Base-by-base conservation (phyloP, 2,329 filamentous ascomycete species). In the Drechslera avenae region DNA sequence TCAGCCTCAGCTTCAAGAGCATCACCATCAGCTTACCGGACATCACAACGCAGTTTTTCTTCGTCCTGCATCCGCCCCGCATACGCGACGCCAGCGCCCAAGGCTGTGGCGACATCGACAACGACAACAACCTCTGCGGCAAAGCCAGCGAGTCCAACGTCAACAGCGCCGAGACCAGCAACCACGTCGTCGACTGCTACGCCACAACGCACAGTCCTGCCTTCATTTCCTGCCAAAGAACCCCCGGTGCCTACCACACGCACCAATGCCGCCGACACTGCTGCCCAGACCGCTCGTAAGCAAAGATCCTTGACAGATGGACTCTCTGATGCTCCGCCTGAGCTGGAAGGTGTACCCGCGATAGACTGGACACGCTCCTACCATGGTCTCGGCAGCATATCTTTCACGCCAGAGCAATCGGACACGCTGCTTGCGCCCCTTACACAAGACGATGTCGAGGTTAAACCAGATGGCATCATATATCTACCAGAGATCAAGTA, bases 401-500 rank as follows among this genome's bases (percentile, higher is more conserved):
- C 90, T 0, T 96, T 96, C 73, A 79, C 85, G 3, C 77, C 84
- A 37, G 87, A 91, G 73, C 83, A 87, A 45, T 81, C 84, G 8
- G 81, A 85, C 13, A 81, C 90, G 16, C 81, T 97, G 39, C 82
- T 89, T 56, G 79, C 83, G 49, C 85, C 86, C 1, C 72, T 96
- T 10, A 77, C 85, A 46, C 76, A 83, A 0, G 82, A 86, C 39
- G 93, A 97, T 75, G 86, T 99, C 47, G 94, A 99, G 79, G 88
- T 99, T 71, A 99, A 99, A 79, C 93, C 94, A 26, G 94, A 99
- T 77, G 94, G 94, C 28, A 93, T 99, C 62, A 80, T 97, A 52
- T 99, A 97, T 73, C 80, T 99, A 51, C 94, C 94, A 10, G 94
- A 99, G 81, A 97, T 99, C 80, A 97, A 97, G 78, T 99, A 99